Percentiles rank a stretch among this genome's conserved stretches.
These are phyloP conservation scores for Juncus effusus DNA, from an alignment of 176 grass and related monocot species.

Conservation along the genomic window DNA sequence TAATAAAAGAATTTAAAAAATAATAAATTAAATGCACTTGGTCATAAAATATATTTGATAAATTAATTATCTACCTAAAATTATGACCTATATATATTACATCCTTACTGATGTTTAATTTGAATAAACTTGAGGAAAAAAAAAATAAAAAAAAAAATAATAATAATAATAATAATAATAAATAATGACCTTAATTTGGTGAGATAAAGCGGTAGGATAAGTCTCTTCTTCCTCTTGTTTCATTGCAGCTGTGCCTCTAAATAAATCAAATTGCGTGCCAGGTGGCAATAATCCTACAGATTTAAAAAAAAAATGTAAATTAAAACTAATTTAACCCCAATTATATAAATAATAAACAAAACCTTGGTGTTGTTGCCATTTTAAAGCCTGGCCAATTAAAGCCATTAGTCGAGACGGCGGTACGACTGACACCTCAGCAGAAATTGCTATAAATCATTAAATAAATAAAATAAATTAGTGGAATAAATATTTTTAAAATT, in stretches of 20 bases:
- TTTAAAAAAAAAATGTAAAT: conserved; percentile 17
- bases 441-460: conserved; percentile 57
- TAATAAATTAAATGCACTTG: too few species aligned
- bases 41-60: too few species aligned
- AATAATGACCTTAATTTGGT: conserved; percentile 80
- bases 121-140: neutral
- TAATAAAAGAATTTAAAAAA: neutral
- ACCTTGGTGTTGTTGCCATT: conserved; percentile 99
- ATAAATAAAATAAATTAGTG: conserved; percentile 13
- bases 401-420: conserved; percentile 92
- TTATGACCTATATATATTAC: neutral
- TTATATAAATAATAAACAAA: conserved; percentile 6
- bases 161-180: conserved; percentile 11
- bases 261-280: conserved; percentile 98
- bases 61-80: neutral
- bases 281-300: conserved; percentile 76
- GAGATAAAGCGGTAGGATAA: conserved; percentile 66
- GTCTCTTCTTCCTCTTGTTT: conserved; percentile 97
- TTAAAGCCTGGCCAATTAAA: conserved; percentile 93
- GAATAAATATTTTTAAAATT: conserved; percentile 4
- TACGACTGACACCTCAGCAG: conserved; percentile 95
- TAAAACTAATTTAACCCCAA: conserved; percentile 8
- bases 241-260: conserved; percentile 97
- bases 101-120: neutral
- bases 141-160: conserved; percentile 7